phyloP scores from a whole-genome alignment of 78 protist genomes.

The Dictyostelium intermedium region DNA sequence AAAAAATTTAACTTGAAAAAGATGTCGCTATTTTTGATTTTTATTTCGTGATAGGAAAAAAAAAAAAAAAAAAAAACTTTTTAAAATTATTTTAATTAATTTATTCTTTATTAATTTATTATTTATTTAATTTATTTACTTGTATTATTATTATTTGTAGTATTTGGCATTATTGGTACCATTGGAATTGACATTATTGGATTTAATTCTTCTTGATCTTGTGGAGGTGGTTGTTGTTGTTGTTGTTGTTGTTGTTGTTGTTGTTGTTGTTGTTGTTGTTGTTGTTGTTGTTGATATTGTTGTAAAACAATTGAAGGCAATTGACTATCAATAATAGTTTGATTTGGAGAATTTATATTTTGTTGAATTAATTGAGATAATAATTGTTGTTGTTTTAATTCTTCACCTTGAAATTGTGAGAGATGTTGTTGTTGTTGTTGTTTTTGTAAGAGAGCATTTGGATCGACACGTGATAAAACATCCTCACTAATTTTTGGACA shows the following conservation, averaged over 20 bases:
- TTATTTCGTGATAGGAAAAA: not conserved
- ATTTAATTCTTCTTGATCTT: not conserved
- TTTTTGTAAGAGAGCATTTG: not conserved
- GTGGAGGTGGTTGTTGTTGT: not conserved
- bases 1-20: no score
- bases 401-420: not conserved
- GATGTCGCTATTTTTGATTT: not conserved
- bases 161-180: not conserved
- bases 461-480: conserved; percentile 40
- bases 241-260: not conserved
- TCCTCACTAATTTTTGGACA: conserved; percentile 73
- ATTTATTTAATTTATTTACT: not conserved
- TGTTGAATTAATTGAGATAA: not conserved
- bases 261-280: not conserved
- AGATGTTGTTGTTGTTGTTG: not conserved
- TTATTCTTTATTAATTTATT: no score
- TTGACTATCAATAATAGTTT: not conserved
- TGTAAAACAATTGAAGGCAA: not conserved
- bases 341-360: not conserved
- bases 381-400: not conserved
- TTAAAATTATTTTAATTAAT: no score
- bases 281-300: not conserved
- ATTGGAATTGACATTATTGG: conserved; percentile 1
- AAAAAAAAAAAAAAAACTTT: not conserved
- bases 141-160: not conserved